Conservation (phyloP, 257 asterid species). For the Scutellaria minor region DNA sequence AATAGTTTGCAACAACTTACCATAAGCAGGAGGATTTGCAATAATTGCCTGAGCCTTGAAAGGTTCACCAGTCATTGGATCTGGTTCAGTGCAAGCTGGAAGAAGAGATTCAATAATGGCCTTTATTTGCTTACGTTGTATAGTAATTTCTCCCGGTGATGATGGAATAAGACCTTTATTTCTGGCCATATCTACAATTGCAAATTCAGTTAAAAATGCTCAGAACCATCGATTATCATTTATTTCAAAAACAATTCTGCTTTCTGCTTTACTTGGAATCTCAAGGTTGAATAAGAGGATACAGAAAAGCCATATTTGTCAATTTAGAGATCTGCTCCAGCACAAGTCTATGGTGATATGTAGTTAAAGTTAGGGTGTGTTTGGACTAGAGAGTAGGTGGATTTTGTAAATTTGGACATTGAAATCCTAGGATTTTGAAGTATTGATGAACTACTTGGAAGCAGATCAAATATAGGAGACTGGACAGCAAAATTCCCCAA, state of each 20-base stretch:
- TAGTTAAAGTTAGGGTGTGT: neutral
- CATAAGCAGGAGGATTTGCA: constrained; percentile 99
- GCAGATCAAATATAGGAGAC: neutral
- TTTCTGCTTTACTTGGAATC: neutral
- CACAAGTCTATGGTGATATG: neutral
- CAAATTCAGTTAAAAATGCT: constrained; percentile 27
- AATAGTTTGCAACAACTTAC: constrained; percentile 54
- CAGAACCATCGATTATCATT: constrained; percentile 11
- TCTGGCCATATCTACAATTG: constrained; percentile 86
- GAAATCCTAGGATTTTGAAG: too few relatives aligned
- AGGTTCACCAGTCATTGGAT: constrained; percentile 71
- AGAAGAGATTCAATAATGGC: constrained; percentile 94
- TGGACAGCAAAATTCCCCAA: neutral
- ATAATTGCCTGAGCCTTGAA: constrained; percentile 98
- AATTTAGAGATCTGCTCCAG: neutral
- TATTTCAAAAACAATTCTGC: neutral
- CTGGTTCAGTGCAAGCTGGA: constrained; percentile 98
- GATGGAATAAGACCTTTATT: constrained; percentile 97
- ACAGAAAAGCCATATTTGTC: neutral
- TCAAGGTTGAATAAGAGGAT: constrained; percentile 12
- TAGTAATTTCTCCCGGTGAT: constrained; percentile 77
- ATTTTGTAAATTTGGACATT: too few relatives aligned
- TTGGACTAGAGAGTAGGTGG: too few relatives aligned
- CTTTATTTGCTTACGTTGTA: constrained; percentile 83
- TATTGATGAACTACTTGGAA: too few relatives aligned